A percentile compares a stretch with the other conserved stretches of the same genome.
Conservation (phyloP, 768 basidiomycete species). For the Asterophora parasitica region DNA sequence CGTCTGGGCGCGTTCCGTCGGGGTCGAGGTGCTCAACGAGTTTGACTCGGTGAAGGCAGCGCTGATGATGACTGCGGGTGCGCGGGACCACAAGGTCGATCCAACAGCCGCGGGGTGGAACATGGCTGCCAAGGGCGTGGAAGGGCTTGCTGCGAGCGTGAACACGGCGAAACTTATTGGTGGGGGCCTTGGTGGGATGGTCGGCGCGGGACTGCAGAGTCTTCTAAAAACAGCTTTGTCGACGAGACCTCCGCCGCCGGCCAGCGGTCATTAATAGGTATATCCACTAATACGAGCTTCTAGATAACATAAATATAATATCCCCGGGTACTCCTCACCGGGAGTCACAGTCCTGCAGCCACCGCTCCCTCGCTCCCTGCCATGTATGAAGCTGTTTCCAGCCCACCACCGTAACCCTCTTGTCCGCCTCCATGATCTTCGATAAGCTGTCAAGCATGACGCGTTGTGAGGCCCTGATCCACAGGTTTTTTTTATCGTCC, state of each 20-base stretch:
- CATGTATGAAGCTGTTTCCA: background rate
- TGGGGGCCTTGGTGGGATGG: constrained; percentile 22
- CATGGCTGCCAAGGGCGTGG: constrained; percentile 40
- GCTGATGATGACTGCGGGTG: constrained; percentile 77
- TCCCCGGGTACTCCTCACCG: background rate
- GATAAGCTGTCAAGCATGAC: constrained; percentile 6
- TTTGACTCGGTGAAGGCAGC: constrained; percentile 76
- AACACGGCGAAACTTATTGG: constrained; percentile 26
- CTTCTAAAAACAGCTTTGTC: constrained; percentile 18
- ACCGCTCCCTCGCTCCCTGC: constrained; percentile 3
- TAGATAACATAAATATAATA: no score
- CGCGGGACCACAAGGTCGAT: constrained; percentile 17
- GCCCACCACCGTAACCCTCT: constrained; percentile 3
- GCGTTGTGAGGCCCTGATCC: constrained; percentile 7
- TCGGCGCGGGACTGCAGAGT: constrained; percentile 26
- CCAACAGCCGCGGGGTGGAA: constrained; percentile 25
- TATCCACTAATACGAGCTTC: background rate
- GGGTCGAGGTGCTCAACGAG: constrained; percentile 90
- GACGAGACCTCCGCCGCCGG: background rate
- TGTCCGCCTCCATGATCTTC: constrained; percentile 1
- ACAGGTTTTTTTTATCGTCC: constrained; percentile 5
- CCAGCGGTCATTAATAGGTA: background rate
- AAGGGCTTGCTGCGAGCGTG: constrained; percentile 34
- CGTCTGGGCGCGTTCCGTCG: constrained; percentile 85
- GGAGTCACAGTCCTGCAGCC: background rate